Conservation (phyloP, 176 grass and related monocot species). For the Metroxylon sagu region DNA sequence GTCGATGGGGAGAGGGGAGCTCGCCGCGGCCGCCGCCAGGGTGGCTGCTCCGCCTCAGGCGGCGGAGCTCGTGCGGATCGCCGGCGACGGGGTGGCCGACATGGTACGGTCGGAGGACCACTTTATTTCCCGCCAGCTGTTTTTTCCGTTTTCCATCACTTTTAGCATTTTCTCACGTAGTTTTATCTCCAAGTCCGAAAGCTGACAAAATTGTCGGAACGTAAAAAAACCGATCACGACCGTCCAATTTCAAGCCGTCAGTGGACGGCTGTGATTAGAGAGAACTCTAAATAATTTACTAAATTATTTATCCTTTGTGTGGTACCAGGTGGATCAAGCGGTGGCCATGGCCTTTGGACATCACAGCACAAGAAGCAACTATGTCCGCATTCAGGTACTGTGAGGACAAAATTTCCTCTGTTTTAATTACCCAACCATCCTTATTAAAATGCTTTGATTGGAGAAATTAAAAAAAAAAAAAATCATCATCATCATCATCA, state of each 20-base stretch:
- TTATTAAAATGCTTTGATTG: no score
- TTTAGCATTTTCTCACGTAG: not conserved
- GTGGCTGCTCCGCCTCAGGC: conserved; percentile 8
- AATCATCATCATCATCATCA: not conserved
- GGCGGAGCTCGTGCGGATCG: conserved; percentile 59
- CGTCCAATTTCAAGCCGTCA: not conserved
- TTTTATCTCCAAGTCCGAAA: no score
- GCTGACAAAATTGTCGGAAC: no score
- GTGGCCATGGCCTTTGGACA: conserved; percentile 95
- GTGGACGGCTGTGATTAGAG: no score
- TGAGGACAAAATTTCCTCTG: not conserved
- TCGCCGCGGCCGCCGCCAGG: conserved; percentile 7
- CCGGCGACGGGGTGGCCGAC: conserved; percentile 69
- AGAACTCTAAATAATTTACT: no score
- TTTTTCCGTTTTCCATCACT: not conserved
- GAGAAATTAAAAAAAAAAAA: not conserved
- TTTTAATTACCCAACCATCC: not conserved
- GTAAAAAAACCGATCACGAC: not conserved
- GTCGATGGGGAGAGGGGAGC: conserved; percentile 41
- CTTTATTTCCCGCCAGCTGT: not conserved
- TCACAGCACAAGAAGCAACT: conserved; percentile 70
- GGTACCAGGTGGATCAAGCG: conserved; percentile 76
- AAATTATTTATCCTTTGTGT: no score
- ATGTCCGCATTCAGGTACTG: conserved; percentile 77
- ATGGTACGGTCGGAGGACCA: conserved; percentile 32